phyloP scores from a whole-genome alignment of 352 stramenopile species.

The Phytophthora pinifolia region DNA sequence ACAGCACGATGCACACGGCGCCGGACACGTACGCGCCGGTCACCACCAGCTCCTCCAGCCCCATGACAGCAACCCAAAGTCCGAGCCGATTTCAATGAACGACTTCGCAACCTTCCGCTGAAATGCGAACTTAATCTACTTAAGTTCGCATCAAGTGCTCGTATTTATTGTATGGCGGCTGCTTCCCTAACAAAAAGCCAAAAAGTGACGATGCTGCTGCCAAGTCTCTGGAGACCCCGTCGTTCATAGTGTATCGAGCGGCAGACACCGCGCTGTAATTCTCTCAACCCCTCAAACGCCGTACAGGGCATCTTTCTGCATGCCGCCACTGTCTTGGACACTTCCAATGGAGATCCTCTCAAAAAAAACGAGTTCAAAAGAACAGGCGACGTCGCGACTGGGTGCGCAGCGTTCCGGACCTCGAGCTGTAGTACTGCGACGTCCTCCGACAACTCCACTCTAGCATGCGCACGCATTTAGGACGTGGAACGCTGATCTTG shows the following conservation, averaged over 20 bases:
- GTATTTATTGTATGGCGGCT: constrained; percentile 25
- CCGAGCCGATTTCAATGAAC: background rate
- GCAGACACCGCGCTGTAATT: background rate
- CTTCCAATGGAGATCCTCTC: too few species aligned
- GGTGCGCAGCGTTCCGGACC: constrained; percentile 15
- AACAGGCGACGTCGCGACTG: constrained; percentile 37
- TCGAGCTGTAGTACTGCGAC: constrained; percentile 13
- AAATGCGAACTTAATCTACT: constrained; percentile 22
- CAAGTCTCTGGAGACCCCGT: background rate
- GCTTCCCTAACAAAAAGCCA: constrained; percentile 7
- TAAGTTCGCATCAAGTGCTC: constrained; percentile 27
- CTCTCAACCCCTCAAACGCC: background rate
- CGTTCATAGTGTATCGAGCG: constrained; percentile 16
- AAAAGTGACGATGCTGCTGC: constrained; percentile 17
- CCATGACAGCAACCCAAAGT: constrained; percentile 19
- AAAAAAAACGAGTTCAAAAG: constrained; percentile 30
- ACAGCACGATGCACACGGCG: constrained; percentile 81
- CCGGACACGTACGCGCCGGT: constrained; percentile 71
- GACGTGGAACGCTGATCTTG: constrained; percentile 1
- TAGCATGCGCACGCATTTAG: constrained; percentile 25
- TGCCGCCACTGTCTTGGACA: too few species aligned
- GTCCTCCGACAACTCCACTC: constrained; percentile 25
- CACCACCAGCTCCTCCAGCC: constrained; percentile 52
- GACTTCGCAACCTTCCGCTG: constrained; percentile 6
- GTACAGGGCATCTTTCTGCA: too few species aligned